A percentile compares a stretch with the other conserved stretches of the same genome.
Evolutionary conservation across 805 yeast species (phyloP).

Genomic region (Millerozyma acaciae): DNA sequence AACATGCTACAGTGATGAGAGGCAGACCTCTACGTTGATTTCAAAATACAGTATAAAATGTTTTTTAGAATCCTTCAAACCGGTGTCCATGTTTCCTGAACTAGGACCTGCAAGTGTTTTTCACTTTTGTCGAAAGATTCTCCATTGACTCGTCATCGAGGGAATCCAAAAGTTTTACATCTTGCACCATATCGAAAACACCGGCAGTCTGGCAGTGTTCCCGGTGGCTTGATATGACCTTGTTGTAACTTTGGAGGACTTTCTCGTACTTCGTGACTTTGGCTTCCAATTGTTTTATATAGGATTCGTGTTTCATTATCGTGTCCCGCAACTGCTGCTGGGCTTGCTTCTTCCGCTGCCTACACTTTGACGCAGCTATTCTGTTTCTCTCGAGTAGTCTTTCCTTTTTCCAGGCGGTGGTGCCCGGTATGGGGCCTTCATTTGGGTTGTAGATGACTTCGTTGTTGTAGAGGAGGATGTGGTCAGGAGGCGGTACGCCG

Average conservation of each 20-base stretch:
- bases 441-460: constrained; percentile 52
- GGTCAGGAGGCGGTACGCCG: constrained; percentile 47
- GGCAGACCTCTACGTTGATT: no score
- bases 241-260: constrained; percentile 17
- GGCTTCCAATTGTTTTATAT: constrained; percentile 30
- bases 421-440: constrained; percentile 59
- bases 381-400: constrained; percentile 58
- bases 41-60: no score
- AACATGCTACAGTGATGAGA: no score
- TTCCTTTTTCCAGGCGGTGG: constrained; percentile 65
- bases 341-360: constrained; percentile 65
- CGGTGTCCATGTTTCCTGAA: no score
- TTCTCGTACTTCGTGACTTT: constrained; percentile 20
- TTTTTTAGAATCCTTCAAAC: no score
- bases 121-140: no score
- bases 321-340: constrained; percentile 65
- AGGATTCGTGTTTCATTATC: constrained; percentile 44
- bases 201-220: not conserved
- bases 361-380: constrained; percentile 66
- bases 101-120: no score
- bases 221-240: constrained; percentile 1
- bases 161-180: no score
- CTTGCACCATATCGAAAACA: not conserved
- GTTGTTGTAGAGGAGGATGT: constrained; percentile 49
- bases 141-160: no score